These are phyloP conservation scores for Pharnaceum exiguum DNA, from an alignment of 148 eudicot species.

Conservation along the genomic window DNA sequence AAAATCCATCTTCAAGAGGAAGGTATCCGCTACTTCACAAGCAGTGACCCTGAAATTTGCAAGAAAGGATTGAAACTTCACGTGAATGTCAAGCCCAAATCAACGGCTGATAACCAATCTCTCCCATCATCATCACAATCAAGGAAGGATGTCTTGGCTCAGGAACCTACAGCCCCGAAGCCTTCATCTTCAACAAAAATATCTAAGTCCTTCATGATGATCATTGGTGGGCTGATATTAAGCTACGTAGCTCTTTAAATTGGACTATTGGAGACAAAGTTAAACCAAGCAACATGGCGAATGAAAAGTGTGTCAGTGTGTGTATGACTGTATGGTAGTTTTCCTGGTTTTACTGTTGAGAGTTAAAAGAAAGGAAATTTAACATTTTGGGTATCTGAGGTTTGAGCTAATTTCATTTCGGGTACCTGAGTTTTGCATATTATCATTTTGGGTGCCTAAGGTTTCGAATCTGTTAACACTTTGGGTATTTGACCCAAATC, in stretches of 20 bases:
- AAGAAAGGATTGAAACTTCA: conserved; percentile 67
- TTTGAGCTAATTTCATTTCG: too few species aligned
- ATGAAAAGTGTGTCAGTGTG: too few species aligned
- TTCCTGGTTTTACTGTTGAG: too few species aligned
- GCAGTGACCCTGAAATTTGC: conserved; percentile 55
- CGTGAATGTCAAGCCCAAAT: conserved; percentile 44
- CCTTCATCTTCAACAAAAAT: conserved; percentile 24
- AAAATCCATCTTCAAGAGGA: conserved; percentile 41
- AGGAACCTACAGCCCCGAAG: conserved; percentile 21
- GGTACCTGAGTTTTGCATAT: too few species aligned
- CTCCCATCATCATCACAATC: conserved; percentile 7
- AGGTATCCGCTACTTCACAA: conserved; percentile 72
- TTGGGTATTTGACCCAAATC: too few species aligned
- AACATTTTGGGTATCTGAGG: too few species aligned
- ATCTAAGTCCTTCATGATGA: conserved; percentile 4
- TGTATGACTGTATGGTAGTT: too few species aligned
- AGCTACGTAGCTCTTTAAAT: conserved; percentile 1
- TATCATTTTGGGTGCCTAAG: too few species aligned
- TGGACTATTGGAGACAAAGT: too few species aligned
- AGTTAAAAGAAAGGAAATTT: too few species aligned
- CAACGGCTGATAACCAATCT: conserved; percentile 5
- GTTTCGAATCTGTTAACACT: too few species aligned
- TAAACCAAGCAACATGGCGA: too few species aligned
- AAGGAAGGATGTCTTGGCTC: conserved; percentile 8
- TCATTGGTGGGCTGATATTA: conserved; percentile 1